Evolutionary conservation across 345 rosid species (phyloP).

Genomic region (Combretum micranthum): DNA sequence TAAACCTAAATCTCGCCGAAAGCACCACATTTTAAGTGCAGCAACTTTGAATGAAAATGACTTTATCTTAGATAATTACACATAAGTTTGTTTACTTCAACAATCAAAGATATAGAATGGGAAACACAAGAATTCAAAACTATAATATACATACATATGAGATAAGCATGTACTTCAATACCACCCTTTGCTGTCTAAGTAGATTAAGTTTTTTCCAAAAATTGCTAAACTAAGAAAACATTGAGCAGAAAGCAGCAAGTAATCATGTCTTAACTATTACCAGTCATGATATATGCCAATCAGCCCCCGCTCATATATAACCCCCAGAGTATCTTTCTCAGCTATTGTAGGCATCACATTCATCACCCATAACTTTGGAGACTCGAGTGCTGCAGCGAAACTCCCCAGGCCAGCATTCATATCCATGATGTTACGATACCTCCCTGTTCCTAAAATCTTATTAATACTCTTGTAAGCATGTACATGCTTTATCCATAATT

Average conservation of each 20-base stretch:
- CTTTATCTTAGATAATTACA: too few species aligned
- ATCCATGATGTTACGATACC: conserved; percentile 67
- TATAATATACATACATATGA: too few species aligned
- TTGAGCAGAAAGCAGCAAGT: conserved; percentile 3
- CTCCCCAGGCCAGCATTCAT: conserved; percentile 77
- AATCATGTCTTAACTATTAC: conserved; percentile 26
- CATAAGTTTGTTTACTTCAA: too few species aligned
- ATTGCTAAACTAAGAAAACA: background rate
- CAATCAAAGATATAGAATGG: too few species aligned
- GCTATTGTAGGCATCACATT: conserved; percentile 66
- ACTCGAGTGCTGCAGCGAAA: conserved; percentile 61
- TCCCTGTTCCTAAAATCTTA: conserved; percentile 41
- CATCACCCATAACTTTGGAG: conserved; percentile 65
- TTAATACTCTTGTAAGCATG: conserved; percentile 48
- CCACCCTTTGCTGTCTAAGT: too few species aligned
- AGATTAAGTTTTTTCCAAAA: background rate
- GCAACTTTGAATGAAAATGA: too few species aligned
- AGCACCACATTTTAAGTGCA: too few species aligned
- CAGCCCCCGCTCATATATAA: conserved; percentile 52
- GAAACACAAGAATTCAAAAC: too few species aligned
- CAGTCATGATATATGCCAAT: conserved; percentile 85
- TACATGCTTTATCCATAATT: conserved; percentile 52
- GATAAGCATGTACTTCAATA: too few species aligned
- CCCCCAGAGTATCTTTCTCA: conserved; percentile 52
- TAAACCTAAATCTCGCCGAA: too few species aligned